Percentiles rank a stretch among this genome's conserved stretches.
These are phyloP conservation scores for Brassica hybrid DNA, from an alignment of 441 rosid species.

Conservation along the genomic window DNA sequence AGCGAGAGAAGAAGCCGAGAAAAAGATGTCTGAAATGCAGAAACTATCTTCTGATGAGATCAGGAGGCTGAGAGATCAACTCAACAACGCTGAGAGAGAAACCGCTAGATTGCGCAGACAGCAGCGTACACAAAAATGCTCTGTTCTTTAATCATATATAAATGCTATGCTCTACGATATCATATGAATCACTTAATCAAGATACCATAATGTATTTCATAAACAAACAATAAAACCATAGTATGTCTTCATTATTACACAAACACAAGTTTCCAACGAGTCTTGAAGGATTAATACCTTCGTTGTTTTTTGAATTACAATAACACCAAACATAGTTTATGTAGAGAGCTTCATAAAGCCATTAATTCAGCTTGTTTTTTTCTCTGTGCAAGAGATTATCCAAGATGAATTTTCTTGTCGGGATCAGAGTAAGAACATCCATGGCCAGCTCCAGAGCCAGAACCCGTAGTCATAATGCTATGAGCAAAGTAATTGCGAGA, in stretches of 20 bases:
- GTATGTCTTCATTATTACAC: conserved; percentile 14
- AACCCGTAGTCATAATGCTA: conserved; percentile 53
- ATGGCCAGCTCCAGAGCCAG: conserved; percentile 54
- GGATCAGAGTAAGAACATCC: conserved; percentile 57
- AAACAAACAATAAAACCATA: conserved; percentile 11
- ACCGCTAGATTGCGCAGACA: conserved; percentile 17
- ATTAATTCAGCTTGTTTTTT: not conserved
- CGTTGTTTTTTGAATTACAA: conserved; percentile 27
- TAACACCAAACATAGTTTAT: conserved; percentile 8
- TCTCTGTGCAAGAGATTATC: conserved; percentile 42
- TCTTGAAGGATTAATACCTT: conserved; percentile 37
- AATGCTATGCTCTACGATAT: not conserved
- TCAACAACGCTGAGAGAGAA: conserved; percentile 37
- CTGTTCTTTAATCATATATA: conserved; percentile 28
- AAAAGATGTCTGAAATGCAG: conserved; percentile 29
- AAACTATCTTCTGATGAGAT: conserved; percentile 42
- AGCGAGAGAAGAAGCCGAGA: conserved; percentile 32
- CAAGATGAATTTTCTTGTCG: conserved; percentile 82
- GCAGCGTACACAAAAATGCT: conserved; percentile 1
- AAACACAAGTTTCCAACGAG: conserved; percentile 21
- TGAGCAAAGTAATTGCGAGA: conserved; percentile 88
- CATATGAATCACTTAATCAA: not conserved
- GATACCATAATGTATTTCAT: conserved; percentile 1
- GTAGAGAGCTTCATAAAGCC: conserved; percentile 4
- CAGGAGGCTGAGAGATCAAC: conserved; percentile 40